A percentile compares a stretch with the other conserved stretches of the same genome.
These are phyloP conservation scores for Royoungia palumana DNA, from an alignment of 768 basidiomycete genomes.

Conservation along the genomic window DNA sequence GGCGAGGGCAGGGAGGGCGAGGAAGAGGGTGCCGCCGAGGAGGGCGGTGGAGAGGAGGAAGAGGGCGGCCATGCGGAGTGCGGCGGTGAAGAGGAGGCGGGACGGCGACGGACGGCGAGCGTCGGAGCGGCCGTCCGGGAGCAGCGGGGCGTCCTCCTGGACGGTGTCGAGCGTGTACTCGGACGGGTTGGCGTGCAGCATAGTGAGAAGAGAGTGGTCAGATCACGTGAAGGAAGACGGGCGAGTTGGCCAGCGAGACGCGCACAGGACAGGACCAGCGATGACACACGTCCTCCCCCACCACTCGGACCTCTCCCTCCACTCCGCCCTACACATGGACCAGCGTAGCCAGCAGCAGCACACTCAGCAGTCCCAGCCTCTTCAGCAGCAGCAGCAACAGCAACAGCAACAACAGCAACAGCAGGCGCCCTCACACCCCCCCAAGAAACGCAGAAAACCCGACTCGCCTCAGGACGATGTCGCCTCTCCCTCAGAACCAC, in stretches of 20 bases:
- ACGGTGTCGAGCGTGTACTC: constrained; percentile 68
- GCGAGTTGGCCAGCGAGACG: constrained; percentile 5
- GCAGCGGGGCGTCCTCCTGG: constrained; percentile 30
- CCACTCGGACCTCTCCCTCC: constrained; percentile 49
- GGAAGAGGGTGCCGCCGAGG: constrained; percentile 75
- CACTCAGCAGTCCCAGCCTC: constrained; percentile 9
- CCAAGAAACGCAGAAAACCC: constrained; percentile 60
- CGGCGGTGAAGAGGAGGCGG: constrained; percentile 71
- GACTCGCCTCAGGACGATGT: constrained; percentile 56
- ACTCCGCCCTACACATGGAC: constrained; percentile 69
- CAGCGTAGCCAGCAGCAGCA: constrained; percentile 49
- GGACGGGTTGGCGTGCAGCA: constrained; percentile 38
- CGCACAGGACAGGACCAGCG: constrained; percentile 19
- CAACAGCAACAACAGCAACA: constrained; percentile 31
- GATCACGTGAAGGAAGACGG: constrained; percentile 14
- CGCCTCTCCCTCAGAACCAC: constrained; percentile 60
- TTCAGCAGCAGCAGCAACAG: constrained; percentile 36
- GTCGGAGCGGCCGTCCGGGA: constrained; percentile 29
- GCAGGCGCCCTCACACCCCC: constrained; percentile 33
- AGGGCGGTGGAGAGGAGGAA: constrained; percentile 67
- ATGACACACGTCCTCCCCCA: constrained; percentile 51
- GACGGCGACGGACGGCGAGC: constrained; percentile 38
- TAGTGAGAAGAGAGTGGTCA: background rate
- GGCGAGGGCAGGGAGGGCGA: constrained; percentile 76
- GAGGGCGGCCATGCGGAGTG: constrained; percentile 77